phyloP scores from a whole-genome alignment of 768 basidiomycete genomes.

The Boletus vinaceobasis region DNA sequence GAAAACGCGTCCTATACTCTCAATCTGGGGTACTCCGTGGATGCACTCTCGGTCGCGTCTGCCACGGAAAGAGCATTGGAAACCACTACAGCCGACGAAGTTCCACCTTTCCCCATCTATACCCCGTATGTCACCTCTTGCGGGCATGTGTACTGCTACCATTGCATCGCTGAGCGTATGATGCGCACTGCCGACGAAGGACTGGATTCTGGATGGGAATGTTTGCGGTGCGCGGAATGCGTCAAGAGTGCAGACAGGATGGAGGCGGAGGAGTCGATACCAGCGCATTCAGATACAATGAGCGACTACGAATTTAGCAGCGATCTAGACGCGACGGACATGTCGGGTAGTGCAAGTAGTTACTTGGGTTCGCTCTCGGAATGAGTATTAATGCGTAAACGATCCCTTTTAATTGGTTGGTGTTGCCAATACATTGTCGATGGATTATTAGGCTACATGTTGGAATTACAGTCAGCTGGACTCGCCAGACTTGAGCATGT shows the following conservation, averaged over 20 bases:
- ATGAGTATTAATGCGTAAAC: slow-evolving; percentile 4
- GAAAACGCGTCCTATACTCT: slow-evolving; percentile 67
- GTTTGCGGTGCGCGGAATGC: slow-evolving; percentile 70
- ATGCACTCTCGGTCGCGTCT: slow-evolving; percentile 39
- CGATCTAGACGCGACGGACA: slow-evolving; percentile 43
- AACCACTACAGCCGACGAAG: slow-evolving; percentile 26
- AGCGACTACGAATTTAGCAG: slow-evolving; percentile 63
- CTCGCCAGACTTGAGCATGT: slow-evolving; percentile 34
- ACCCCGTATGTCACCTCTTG: slow-evolving; percentile 83
- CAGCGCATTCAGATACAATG: slow-evolving; percentile 26
- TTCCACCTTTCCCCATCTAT: slow-evolving; percentile 65
- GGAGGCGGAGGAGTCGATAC: slow-evolving; percentile 29
- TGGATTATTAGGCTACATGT: background rate
- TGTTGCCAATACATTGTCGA: slow-evolving; percentile 8
- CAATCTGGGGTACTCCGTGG: slow-evolving; percentile 51
- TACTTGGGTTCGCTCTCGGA: slow-evolving; percentile 36
- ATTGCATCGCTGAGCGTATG: slow-evolving; percentile 84
- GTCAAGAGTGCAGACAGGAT: slow-evolving; percentile 64
- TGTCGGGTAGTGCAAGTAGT: slow-evolving; percentile 49
- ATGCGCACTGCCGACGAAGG: slow-evolving; percentile 68
- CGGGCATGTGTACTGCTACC: slow-evolving; percentile 89
- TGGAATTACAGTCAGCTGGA: slow-evolving; percentile 2
- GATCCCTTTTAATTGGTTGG: background rate
- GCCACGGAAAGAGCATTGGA: slow-evolving; percentile 10
- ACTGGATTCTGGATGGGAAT: slow-evolving; percentile 64